Evolutionary conservation across 1,139 yeast species (phyloP), one percentile per base, ranked within the genome.

Genomic region (Taiozyma sp.): DNA sequence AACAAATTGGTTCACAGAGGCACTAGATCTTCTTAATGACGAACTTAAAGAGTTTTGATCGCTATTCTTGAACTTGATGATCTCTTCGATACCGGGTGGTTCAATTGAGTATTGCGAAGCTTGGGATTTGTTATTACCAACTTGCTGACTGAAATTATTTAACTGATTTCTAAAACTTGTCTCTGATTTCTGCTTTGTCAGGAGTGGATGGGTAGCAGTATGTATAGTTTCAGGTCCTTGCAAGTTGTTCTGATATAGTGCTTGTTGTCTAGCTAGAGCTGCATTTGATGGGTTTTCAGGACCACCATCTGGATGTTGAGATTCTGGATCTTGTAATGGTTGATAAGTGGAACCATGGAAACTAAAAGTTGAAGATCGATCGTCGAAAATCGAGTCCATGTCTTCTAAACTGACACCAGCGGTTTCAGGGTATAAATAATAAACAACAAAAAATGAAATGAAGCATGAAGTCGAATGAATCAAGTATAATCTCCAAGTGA

Each of bases 351-450:
- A 56, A 3, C 61, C 59, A 46, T 60, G 62, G 52, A 57, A 60
- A 30, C 72, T 68, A 47, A 64, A 65, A 13, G 65, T 60, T 4
- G 76, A 70, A 0, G 83, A 75, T 54, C 73, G 71, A 60, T 83
- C 95, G 51, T 88, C 92, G 67, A 91, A 91, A 28, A 90, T 74
- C 10, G 81, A 72, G 66, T 90, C 96, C 87, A 91, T 90, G 53
- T 91, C 96, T 66, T 91, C 97, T 54, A 91, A 75, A 43, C 87
- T 83, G 45, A 90, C 80, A 8, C 97, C 97, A 64, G 87, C 90
- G 1, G 97, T 91, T 66, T 91, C 97, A 1, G 97, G 97, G 65
- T 86, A 90, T 52, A 81, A 73, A 48, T 75, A 75, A 67, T 78
- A 79, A 8, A 91, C 97, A 14, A 80, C 78, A 51, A 87, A 73